Evolutionary conservation across 2,329 filamentous ascomycete species (phyloP), one percentile per base, ranked within the genome.

Genomic region (Ceratocystis lukuohia): DNA sequence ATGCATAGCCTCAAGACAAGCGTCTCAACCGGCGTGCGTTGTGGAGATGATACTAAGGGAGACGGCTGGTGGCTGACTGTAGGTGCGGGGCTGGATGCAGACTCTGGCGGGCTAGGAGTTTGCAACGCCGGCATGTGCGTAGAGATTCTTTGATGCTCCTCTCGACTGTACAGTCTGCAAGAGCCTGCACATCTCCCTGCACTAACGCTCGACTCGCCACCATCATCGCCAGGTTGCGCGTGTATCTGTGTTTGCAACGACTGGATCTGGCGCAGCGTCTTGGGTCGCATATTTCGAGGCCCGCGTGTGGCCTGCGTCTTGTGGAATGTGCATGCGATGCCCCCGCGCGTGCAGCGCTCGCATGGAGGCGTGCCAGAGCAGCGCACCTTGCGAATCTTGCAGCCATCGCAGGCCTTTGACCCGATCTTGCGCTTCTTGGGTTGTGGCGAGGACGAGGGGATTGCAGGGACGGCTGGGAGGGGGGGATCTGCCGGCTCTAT

Each of bases 381-480:
- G 61, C 77, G 76, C 67, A 82, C 77, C 73, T 82, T 82, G 65
- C 80, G 76, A 53, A 82, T 76, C 72, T 80, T 81, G 73, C 80
- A 82, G 22, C 76, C 78, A 68, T 82, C 80, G 71, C 80, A 81
- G 10, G 79, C 79, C 37, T 67, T 67, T 17, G 63, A 65, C 5
- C 62, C 62, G 45, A 67, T 37, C 41, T 65, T 67, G 33, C 66
- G 66, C 30, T 67, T 67, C 28, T 67, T 67, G n/a, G 62, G 48
- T 15, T 25, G 10, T 5, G 63, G 50, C 48, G 15, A 22, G 25
- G 53, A 30, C 53, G 5, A 20, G 53, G 53, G 15, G 22, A 8
- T 37, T 22, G 50, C 33, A 20, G n/a, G 53, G 50, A 28, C 17
- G 20, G 37, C 37, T 10, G 8, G 8, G 4, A 46, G 22, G n/a